These are phyloP conservation scores for Neonectria hederae DNA, from an alignment of 2,329 filamentous ascomycete species.

Conservation along the genomic window DNA sequence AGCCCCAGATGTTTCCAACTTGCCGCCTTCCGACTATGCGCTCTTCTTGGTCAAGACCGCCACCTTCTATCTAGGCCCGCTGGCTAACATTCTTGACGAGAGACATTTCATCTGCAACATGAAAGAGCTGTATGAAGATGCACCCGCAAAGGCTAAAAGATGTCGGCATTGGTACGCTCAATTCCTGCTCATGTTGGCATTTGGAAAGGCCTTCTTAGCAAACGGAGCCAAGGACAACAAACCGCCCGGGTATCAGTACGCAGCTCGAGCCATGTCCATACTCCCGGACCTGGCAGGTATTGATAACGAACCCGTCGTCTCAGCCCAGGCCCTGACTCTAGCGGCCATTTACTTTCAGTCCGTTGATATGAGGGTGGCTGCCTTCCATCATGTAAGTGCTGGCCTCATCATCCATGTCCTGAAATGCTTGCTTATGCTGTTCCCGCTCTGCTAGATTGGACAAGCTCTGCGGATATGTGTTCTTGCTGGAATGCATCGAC, in stretches of 20 bases:
- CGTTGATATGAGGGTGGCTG: constrained; percentile 51
- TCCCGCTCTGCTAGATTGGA: constrained; percentile 36
- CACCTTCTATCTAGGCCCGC: constrained; percentile 34
- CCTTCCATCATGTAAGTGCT: constrained; percentile 49
- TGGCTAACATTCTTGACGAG: constrained; percentile 37
- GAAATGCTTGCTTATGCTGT: not conserved
- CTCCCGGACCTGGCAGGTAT: constrained; percentile 47
- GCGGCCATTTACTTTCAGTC: constrained; percentile 53
- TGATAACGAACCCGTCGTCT: constrained; percentile 33
- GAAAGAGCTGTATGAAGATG: constrained; percentile 37
- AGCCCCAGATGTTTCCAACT: constrained; percentile 32
- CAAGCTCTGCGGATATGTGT: constrained; percentile 47
- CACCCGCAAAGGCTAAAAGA: constrained; percentile 24
- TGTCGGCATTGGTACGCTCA: constrained; percentile 45
- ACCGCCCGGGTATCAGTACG: constrained; percentile 51
- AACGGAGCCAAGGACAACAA: constrained; percentile 39
- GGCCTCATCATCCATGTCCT: not conserved
- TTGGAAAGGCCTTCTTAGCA: constrained; percentile 45
- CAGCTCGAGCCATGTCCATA: constrained; percentile 50
- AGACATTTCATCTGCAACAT: constrained; percentile 30
- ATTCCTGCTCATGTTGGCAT: constrained; percentile 46
- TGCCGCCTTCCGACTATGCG: constrained; percentile 37
- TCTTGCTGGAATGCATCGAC: constrained; percentile 44
- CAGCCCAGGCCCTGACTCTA: constrained; percentile 45
- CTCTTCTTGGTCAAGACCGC: constrained; percentile 38